Evolutionary conservation across 352 stramenopile genomes (phyloP).

Genomic region (Globisporangium iwayamae): DNA sequence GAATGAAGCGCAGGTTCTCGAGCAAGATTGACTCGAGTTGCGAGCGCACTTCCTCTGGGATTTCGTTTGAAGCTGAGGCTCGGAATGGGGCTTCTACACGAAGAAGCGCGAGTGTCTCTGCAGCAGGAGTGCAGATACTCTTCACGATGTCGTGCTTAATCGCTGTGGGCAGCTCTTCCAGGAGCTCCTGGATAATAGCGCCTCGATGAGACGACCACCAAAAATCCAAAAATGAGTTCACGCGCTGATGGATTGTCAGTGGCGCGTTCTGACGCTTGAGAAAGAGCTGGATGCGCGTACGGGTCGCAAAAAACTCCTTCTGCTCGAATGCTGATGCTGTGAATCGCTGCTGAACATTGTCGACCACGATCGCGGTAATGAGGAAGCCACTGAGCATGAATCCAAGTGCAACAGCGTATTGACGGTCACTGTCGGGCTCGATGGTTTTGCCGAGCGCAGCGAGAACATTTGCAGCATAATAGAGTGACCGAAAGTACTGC

Average conservation of each 20-base stretch:
- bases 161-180: conserved; percentile 43
- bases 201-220: conserved; percentile 67
- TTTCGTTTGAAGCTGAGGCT: not conserved
- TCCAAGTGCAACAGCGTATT: conserved; percentile 42
- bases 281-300: conserved; percentile 55
- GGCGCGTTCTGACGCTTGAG: conserved; percentile 56
- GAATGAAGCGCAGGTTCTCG: conserved; percentile 52
- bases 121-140: conserved; percentile 49
- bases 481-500: conserved; percentile 58
- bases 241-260: conserved; percentile 43
- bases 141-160: conserved; percentile 58
- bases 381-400: conserved; percentile 73
- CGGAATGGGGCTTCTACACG: conserved; percentile 18
- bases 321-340: conserved; percentile 62
- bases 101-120: conserved; percentile 42
- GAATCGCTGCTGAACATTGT: conserved; percentile 64
- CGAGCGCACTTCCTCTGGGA: conserved; percentile 9
- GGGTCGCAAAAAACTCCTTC: conserved; percentile 64
- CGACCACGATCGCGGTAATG: conserved; percentile 64
- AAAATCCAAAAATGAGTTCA: conserved; percentile 67
- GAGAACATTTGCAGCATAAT: conserved; percentile 55
- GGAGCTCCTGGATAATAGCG: conserved; percentile 54
- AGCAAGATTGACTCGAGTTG: conserved; percentile 48
- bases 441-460: conserved; percentile 39
- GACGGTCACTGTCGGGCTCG: conserved; percentile 42